Base-by-base conservation (phyloP, 2,329 filamentous ascomycete genomes). In the Alternaria triticina region DNA sequence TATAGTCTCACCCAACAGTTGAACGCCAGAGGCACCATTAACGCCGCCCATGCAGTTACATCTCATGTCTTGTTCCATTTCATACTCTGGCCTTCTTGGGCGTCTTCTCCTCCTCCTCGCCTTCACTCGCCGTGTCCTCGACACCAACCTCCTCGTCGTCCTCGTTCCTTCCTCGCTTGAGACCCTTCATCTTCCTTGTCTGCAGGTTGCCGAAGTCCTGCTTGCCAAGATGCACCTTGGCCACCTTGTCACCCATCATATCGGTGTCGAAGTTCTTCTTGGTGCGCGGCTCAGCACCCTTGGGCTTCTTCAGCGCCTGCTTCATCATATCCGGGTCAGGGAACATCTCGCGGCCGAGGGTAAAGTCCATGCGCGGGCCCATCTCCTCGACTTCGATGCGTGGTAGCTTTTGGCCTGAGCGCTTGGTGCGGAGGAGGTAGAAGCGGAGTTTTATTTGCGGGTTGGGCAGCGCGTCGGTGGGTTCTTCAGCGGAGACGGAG, bases 191-290 rank as follows among this genome's bases (percentile, higher is more conserved):
- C 89, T 99, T 99, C 77, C 96, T 90, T 57, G 94, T 96, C 85
- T 99, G 96, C 81, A 99, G 82, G 73, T 91, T 88, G 77, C 85
- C 86, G 62, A 99, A 86, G 82, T 99, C 94, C 82, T 97, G 94
- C 84, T 91, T 93, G 76, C 92, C 93, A 64, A 97, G 82, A 80
- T 99, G 96, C 67, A 99, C 91, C 72, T 94, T 90, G 67, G 95
- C 96, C 68, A 98, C 86, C 90, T 98, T 98, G 82, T 99, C 96
- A 79, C 96, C 96, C 83, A 99, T 93, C 46, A 90, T 82, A 80
- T 98, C 94, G 61, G 92, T 96, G 58, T 89, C 88, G 73, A 99
- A 91, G 81, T 99, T 99, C 91, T 99, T 99, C 91, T 97, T 98
- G 65, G 91, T 90, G 61, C 86, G 85, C 83, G 92, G 90, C 83